These are phyloP conservation scores for Lobosporangium transversale DNA, from an alignment of 192 early-diverging fungal species.

Conservation along the genomic window DNA sequence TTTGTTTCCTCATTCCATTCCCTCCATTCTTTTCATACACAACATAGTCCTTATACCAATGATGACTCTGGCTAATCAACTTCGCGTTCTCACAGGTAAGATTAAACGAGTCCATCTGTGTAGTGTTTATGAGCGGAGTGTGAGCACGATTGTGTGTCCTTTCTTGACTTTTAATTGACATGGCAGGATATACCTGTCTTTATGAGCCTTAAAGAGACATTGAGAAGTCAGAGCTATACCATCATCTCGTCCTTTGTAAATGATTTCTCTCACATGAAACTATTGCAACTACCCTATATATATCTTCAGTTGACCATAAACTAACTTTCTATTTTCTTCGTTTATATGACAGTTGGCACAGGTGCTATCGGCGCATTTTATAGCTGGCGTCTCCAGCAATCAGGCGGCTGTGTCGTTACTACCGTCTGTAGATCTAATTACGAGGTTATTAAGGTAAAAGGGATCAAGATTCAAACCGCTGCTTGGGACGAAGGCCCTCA, in stretches of 20 bases:
- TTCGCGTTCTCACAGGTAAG: slow-evolving; percentile 47
- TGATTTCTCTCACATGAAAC: too few species aligned
- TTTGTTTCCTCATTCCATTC: neutral
- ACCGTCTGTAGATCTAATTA: slow-evolving; percentile 79
- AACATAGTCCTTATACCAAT: neutral
- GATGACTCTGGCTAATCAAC: slow-evolving; percentile 4
- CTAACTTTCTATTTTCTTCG: too few species aligned
- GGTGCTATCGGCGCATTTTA: slow-evolving; percentile 76
- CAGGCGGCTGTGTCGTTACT: slow-evolving; percentile 57
- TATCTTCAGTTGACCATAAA: too few species aligned
- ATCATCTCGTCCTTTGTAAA: neutral
- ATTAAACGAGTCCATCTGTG: too few species aligned
- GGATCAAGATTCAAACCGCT: slow-evolving; percentile 66
- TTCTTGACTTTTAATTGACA: too few species aligned
- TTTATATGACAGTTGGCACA: slow-evolving; percentile 77
- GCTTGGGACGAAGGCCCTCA: slow-evolving; percentile 63
- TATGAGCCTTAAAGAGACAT: too few species aligned
- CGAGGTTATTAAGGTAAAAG: slow-evolving; percentile 58
- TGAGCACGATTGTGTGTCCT: too few species aligned
- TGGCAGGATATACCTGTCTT: too few species aligned
- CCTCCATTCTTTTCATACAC: slow-evolving; percentile 2
- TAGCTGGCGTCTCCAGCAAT: slow-evolving; percentile 69
- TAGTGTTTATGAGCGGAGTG: too few species aligned
- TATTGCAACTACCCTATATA: too few species aligned
- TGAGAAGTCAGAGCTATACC: neutral